Conservation (phyloP, 805 yeast genomes). For the Wickerhamomyces pijperi region DNA sequence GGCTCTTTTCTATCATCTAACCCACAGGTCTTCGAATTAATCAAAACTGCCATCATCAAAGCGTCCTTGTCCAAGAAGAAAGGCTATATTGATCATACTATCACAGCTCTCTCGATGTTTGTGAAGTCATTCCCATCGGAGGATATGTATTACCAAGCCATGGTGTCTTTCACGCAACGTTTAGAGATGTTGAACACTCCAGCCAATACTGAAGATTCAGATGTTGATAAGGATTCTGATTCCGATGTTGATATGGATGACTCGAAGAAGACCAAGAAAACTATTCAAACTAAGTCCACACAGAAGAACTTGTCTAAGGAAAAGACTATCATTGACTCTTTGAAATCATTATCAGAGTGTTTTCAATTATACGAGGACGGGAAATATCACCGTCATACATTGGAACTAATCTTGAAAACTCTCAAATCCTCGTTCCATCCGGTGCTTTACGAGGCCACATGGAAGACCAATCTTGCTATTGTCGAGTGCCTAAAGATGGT, state of each 20-base stretch:
- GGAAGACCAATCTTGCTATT: constrained; percentile 47
- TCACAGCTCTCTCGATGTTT: constrained; percentile 43
- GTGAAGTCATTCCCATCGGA: constrained; percentile 25
- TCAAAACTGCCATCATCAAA: constrained; percentile 33
- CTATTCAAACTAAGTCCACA: constrained; percentile 26
- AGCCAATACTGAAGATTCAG: no score
- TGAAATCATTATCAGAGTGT: constrained; percentile 26
- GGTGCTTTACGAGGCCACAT: constrained; percentile 29
- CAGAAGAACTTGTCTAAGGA: constrained; percentile 35
- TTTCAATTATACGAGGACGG: constrained; percentile 17
- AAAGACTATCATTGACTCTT: constrained; percentile 29
- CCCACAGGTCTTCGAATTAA: constrained; percentile 21
- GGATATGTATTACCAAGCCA: constrained; percentile 23
- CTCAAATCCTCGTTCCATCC: constrained; percentile 18
- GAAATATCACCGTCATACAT: constrained; percentile 9
- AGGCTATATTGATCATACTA: constrained; percentile 46
- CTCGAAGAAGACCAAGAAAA: constrained; percentile 13
- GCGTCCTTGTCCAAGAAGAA: constrained; percentile 64
- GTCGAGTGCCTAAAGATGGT: constrained; percentile 28
- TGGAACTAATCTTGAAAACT: constrained; percentile 21
- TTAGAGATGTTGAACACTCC: not conserved
- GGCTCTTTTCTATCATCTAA: constrained; percentile 22
- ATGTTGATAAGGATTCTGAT: constrained; percentile 25
- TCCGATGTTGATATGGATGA: constrained; percentile 30
- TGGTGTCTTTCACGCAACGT: constrained; percentile 19